These are phyloP conservation scores for Eucalyptus tenuipes DNA, from an alignment of 345 rosid species.

Conservation along the genomic window DNA sequence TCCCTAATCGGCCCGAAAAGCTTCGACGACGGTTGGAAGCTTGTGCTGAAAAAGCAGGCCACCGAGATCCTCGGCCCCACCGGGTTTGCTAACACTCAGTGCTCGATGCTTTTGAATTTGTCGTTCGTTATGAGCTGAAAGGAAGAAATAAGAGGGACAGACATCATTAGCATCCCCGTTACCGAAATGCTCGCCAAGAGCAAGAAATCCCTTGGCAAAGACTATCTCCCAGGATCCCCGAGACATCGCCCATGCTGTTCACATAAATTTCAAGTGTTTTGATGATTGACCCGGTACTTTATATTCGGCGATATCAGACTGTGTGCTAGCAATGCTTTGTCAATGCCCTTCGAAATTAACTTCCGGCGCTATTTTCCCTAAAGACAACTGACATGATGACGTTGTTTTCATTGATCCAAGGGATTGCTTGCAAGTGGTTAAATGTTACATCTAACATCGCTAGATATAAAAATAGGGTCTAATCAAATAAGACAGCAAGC, in stretches of 20 bases:
- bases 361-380: background rate
- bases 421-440: background rate
- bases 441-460: background rate
- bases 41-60: constrained; percentile 17
- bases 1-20: constrained; percentile 20
- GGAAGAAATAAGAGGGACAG: background rate
- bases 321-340: too few relatives aligned
- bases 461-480: background rate
- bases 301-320: too few relatives aligned
- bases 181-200: background rate
- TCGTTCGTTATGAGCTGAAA: constrained; percentile 22
- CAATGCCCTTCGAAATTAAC: background rate
- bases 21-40: background rate
- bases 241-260: background rate
- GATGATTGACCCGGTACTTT: background rate
- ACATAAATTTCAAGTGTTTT: background rate
- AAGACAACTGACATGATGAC: background rate
- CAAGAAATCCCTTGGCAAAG: background rate
- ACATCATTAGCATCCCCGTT: background rate
- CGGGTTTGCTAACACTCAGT: constrained; percentile 12
- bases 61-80: constrained; percentile 19
- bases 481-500: background rate
- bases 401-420: background rate
- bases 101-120: constrained; percentile 14
- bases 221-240: background rate